Evolutionary conservation across 495 filamentous ascomycete species (phyloP), one percentile per base, ranked within the genome.

Genomic region (Annulohypoxylon nitens): DNA sequence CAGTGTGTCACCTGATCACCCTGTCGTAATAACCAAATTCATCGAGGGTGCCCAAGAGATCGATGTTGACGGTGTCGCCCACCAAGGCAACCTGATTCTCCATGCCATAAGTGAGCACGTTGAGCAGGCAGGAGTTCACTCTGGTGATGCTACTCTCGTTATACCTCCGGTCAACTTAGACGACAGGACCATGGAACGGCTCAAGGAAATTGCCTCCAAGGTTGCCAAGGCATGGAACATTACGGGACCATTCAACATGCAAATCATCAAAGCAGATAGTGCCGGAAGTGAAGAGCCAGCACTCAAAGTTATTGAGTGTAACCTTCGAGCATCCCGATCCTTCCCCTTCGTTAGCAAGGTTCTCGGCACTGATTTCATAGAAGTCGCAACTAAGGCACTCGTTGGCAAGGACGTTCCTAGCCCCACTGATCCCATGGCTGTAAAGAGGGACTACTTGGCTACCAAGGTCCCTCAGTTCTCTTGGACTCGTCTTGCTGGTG

Each of bases 311-410:
- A 98, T 98, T 72, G 95, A 98, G 84, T 98, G 95, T 86, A 98
- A 98, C 80, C 91, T 98, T 70, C 96, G 95, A 75, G 96, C 96
- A 48, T 98, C 95, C 53, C 94, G 95, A 43, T 98, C 95, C 2
- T 98, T 98, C 90, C 96, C 96, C 76, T 98, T 98, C 81, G 93
- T 94, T 78, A 94, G 91, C 88, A 98, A 99, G 85, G 96, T 98
- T 30, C 88, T 99, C 57, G 96, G 96, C 66, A 93, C 90, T 70
- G 98, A 99, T 88, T 98, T 99, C 87, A 95, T 98, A 71, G 95
- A 99, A 70, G 89, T 97, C 66, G 96, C 96, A 59, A 97, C 95
- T 78, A 95, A 94, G 82, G 95, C 95, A 30, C 91, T 98, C 55
- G 88, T 97, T 50, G 93, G 92, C 78, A 91, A 91, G 78, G 87